phyloP scores from a whole-genome alignment of 768 basidiomycete genomes.

The Mycena polygramma region DNA sequence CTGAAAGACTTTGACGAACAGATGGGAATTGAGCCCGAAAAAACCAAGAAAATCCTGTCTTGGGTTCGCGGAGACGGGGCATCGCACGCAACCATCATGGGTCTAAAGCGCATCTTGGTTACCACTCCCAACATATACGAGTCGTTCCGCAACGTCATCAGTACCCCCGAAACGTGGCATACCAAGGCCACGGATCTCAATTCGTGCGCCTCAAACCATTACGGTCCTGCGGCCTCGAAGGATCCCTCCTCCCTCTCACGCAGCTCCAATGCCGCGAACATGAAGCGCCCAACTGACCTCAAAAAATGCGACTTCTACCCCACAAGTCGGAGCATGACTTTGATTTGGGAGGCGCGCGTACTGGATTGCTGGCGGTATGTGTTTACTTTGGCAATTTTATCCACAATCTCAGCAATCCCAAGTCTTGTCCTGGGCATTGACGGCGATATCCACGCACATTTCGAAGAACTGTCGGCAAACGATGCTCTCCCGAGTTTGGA shows the following conservation, averaged over 20 bases:
- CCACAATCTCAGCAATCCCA: no score
- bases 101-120: neutral
- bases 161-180: slow-evolving; percentile 1
- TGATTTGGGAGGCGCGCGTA: neutral
- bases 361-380: neutral
- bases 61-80: neutral
- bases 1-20: neutral
- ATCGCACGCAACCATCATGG: neutral
- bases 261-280: neutral
- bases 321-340: neutral
- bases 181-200: neutral
- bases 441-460: no score
- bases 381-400: no score
- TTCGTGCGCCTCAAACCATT: no score
- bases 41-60: neutral
- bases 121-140: neutral
- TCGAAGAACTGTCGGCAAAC: no score
- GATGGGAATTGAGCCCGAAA: neutral
- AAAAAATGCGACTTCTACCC: slow-evolving; percentile 3
- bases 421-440: no score
- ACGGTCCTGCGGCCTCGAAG: no score
- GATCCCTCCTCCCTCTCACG: no score
- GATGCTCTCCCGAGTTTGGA: no score
- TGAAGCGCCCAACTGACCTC: neutral
- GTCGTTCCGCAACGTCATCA: neutral